Evolutionary conservation across 805 yeast species (phyloP), one percentile per base, ranked within the genome.

Genomic region (Jamesozyma lodderae): DNA sequence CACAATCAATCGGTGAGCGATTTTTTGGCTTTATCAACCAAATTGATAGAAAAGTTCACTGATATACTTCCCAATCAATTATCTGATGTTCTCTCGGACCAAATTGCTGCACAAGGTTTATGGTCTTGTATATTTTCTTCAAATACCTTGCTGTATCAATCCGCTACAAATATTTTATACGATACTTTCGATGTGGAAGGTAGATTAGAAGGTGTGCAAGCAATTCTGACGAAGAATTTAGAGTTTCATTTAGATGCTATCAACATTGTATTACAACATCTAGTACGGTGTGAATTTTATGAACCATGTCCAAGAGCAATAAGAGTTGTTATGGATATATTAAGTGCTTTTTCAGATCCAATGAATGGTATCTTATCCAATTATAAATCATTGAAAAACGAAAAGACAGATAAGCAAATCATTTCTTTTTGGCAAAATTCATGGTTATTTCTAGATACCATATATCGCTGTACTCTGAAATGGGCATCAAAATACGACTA

Each of bases 171-270:
- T 44, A 67, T 85, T 16, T 55, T 87, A 3, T 80, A 81, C 49
- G 90, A 83, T 46, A 75, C 83, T 0, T 81, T 75, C 56, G 94
- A 86, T 55, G 83, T 79, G 11, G 78, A 75, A 39, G 95, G 88
- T 14, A 71, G 96, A 50, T 61, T 75, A 25, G 94, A 83, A 56
- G 85, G 87, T 25, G 67, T 84, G n/a, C 73, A 68, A 33, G 70
- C 68, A 4, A 53, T 79, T 26, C 59, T 87, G 19, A 57, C 59
- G 8, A 52, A 61, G 7, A 66, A 73, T 39, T 53, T 79, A 11
- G 51, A 59, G 2, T 53, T 62, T 6, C 69, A 78, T 7, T 48
- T 86, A 4, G 47, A 47, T 3, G 75, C 86, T 0, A 62, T 75
- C 19, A 70, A 64, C 39, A 49, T 51, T 3, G 72, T 72, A 27